Base-by-base conservation (phyloP, 257 asterid species). In the Scutellaria minor region DNA sequence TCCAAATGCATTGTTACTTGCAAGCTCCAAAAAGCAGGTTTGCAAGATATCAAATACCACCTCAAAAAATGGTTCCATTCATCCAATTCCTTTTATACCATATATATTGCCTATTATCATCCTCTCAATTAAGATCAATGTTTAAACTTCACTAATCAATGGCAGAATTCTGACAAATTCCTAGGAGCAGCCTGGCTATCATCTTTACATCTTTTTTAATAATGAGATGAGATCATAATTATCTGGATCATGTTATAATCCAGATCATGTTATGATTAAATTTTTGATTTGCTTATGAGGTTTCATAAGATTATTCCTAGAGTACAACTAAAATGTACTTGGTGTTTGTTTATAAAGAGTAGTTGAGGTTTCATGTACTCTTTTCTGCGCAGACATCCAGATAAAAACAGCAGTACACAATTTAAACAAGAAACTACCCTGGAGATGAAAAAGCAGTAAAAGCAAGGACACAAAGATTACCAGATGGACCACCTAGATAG, bases 401-500 rank as follows among this genome's bases (percentile, higher is more conserved):
- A 20, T 5, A 18, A 41, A 5, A 31, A 58, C 64, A 58, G 64
- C 46, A 35, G 64, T 35, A 13, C 9, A 12, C 22, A 31, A 35
- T 7, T 12, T 14, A 56, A 56, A 56, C 9, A 15, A 56, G 20
- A 58, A 58, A 58, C 46, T 58, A 58, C 45, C 20, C 44, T 35
- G 22, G 40, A 58, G 64, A 31, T 58, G 46, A 35, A 35, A 58
- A 14, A n/a, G 39, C 11, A 68, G 52, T 31, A 56, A 55, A 40
- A 56, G 11, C 41, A 37, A 15, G 37, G 41, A 60, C 22, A 11
- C 14, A 12, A 13, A 72, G 63, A 52, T 52, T 71, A 71, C 27
- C 79, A 68, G 81, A 82, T 55, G 76, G 79, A 82, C 81, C 82
- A 74, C 96, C 96, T 77, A 85, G 97, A 80, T 85, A 87, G 79